Conservation (phyloP, 139 green algal species). For the Deuterostichococcus epilithicus region DNA sequence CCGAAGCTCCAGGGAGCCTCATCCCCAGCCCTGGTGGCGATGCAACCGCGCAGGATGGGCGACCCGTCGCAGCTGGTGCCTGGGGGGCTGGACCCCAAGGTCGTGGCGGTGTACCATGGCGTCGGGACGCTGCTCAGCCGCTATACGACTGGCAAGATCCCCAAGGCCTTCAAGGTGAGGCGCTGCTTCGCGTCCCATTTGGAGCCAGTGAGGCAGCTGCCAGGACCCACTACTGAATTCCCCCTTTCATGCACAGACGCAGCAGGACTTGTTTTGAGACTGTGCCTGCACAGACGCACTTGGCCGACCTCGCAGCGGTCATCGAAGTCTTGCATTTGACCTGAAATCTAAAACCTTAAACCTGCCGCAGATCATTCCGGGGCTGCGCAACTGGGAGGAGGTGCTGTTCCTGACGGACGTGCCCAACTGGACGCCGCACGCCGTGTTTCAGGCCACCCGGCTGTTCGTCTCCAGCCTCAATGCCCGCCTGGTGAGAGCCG, state of each 20-base stretch:
- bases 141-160: slow-evolving; percentile 83
- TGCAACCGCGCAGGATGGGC: background rate
- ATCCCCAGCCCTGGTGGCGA: too few species aligned
- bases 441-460: slow-evolving; percentile 84
- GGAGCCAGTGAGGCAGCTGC: too few species aligned
- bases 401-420: slow-evolving; percentile 90
- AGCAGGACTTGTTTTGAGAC: too few species aligned
- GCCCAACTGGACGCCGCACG: slow-evolving; percentile 83
- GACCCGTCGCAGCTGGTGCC: background rate
- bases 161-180: slow-evolving; percentile 94
- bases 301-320: too few species aligned
- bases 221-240: too few species aligned
- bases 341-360: too few species aligned
- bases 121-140: slow-evolving; percentile 64
- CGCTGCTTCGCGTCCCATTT: too few species aligned
- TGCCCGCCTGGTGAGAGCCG: slow-evolving; percentile 41
- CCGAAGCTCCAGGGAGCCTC: too few species aligned
- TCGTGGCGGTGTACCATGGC: slow-evolving; percentile 67
- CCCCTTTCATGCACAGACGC: too few species aligned
- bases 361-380: slow-evolving; percentile 76
- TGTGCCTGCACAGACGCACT: too few species aligned
- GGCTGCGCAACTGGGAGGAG: slow-evolving; percentile 96
- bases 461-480: slow-evolving; percentile 98
- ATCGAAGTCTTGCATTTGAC: too few species aligned
- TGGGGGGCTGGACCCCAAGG: slow-evolving; percentile 68